Percentiles rank a stretch among this genome's conserved stretches.
Evolutionary conservation across 768 basidiomycete genomes (phyloP).

Genomic region (Pisolithus orientalis): DNA sequence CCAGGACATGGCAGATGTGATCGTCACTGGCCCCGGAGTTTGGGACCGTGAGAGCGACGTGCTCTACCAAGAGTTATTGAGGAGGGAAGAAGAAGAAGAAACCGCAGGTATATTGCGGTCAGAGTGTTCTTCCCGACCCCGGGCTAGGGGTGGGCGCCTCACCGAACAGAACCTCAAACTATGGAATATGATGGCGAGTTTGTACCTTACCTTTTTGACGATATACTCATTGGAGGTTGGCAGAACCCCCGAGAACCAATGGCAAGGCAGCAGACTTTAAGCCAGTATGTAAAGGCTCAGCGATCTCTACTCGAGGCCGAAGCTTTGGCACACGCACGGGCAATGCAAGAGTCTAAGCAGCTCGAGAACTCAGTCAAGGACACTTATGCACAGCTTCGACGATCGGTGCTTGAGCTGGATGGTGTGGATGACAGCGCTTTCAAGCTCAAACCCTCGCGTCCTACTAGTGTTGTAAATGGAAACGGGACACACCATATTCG

Average conservation of each 20-base stretch:
- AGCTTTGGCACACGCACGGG: constrained; percentile 67
- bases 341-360: constrained; percentile 70
- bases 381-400: constrained; percentile 70
- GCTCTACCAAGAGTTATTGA: constrained; percentile 68
- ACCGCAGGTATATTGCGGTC: constrained; percentile 38
- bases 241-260: constrained; percentile 90
- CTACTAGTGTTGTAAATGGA: constrained; percentile 28
- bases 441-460: constrained; percentile 61
- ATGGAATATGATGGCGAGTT: constrained; percentile 72
- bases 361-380: constrained; percentile 75
- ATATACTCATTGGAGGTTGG: constrained; percentile 9
- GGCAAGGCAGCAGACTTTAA: constrained; percentile 76
- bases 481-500: constrained; percentile 34
- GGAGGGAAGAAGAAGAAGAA: constrained; percentile 68
- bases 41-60: constrained; percentile 93
- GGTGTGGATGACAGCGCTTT: constrained; percentile 52
- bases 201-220: background rate
- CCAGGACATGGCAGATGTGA: constrained; percentile 94
- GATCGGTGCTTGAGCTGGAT: constrained; percentile 67
- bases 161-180: constrained; percentile 74
- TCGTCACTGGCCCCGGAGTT: constrained; percentile 76
- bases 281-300: constrained; percentile 78
- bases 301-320: constrained; percentile 77
- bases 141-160: constrained; percentile 59
- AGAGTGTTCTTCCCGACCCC: constrained; percentile 53